Evolutionary conservation across 2,329 filamentous ascomycete species (phyloP).

Genomic region (Fusarium proliferatum): DNA sequence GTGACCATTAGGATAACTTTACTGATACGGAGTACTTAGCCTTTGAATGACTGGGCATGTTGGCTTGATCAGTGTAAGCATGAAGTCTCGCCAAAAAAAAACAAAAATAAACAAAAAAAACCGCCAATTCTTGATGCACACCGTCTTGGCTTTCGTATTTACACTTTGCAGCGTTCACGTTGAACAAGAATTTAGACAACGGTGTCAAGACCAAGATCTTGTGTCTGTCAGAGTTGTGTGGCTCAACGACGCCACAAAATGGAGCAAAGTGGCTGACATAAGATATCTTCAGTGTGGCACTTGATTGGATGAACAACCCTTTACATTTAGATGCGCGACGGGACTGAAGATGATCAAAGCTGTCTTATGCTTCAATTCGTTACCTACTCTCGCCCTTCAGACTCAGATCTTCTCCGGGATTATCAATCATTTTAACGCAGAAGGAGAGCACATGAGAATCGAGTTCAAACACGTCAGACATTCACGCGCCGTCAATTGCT

Average conservation of each 20-base stretch:
- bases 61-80: not conserved
- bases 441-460: not conserved
- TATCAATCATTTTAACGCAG: too few relatives aligned
- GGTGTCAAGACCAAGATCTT: not conserved
- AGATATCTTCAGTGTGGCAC: not conserved
- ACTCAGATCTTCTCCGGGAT: not conserved
- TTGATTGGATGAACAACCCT: slow-evolving; percentile 32
- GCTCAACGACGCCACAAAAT: not conserved
- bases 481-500: slow-evolving; percentile 19
- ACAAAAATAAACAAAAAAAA: too few relatives aligned
- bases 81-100: not conserved
- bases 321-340: slow-evolving; percentile 39
- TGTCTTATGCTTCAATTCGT: slow-evolving; percentile 6
- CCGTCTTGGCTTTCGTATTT: slow-evolving; percentile 7
- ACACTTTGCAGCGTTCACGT: not conserved
- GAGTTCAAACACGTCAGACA: not conserved
- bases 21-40: not conserved
- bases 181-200: not conserved
- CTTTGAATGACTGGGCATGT: not conserved
- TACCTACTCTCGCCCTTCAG: not conserved
- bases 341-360: slow-evolving; percentile 34
- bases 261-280: slow-evolving; percentile 36
- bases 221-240: slow-evolving; percentile 13
- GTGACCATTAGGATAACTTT: not conserved
- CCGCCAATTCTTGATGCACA: not conserved